phyloP scores from a whole-genome alignment of 345 rosid species.

The Salix brachista region DNA sequence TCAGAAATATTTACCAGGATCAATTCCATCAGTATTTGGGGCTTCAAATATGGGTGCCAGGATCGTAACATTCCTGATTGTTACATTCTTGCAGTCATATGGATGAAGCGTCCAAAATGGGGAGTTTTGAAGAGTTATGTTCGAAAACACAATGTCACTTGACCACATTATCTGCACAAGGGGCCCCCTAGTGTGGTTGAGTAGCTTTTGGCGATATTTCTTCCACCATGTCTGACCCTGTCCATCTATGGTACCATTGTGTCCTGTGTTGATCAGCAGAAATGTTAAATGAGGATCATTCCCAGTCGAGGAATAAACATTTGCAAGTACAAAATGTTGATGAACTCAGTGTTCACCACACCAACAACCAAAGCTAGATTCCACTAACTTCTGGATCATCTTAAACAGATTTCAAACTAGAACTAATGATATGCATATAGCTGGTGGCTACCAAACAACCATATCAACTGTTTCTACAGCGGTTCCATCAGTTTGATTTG shows the following conservation, averaged over 20 bases:
- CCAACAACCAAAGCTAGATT: background rate
- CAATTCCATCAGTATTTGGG: slow-evolving; percentile 97
- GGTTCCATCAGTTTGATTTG: background rate
- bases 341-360: slow-evolving; percentile 1
- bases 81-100: slow-evolving; percentile 91
- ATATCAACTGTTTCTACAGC: background rate
- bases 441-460: background rate
- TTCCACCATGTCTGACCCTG: slow-evolving; percentile 99
- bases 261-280: slow-evolving; percentile 53
- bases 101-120: slow-evolving; percentile 99
- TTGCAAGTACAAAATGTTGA: background rate
- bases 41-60: slow-evolving; percentile 77
- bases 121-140: slow-evolving; percentile 79
- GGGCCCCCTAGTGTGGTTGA: slow-evolving; percentile 93
- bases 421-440: background rate
- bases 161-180: slow-evolving; percentile 96
- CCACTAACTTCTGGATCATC: background rate
- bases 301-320: background rate
- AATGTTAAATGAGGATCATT: slow-evolving; percentile 3
- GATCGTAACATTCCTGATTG: slow-evolving; percentile 67
- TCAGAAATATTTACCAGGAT: slow-evolving; percentile 59
- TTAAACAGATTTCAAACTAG: slow-evolving; percentile 1
- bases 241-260: slow-evolving; percentile 93
- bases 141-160: slow-evolving; percentile 68
- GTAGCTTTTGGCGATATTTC: slow-evolving; percentile 85